A percentile compares a stretch with the other conserved stretches of the same genome.
Evolutionary conservation across 495 filamentous ascomycete species (phyloP).

Genomic region (Lichenothelia convexa): DNA sequence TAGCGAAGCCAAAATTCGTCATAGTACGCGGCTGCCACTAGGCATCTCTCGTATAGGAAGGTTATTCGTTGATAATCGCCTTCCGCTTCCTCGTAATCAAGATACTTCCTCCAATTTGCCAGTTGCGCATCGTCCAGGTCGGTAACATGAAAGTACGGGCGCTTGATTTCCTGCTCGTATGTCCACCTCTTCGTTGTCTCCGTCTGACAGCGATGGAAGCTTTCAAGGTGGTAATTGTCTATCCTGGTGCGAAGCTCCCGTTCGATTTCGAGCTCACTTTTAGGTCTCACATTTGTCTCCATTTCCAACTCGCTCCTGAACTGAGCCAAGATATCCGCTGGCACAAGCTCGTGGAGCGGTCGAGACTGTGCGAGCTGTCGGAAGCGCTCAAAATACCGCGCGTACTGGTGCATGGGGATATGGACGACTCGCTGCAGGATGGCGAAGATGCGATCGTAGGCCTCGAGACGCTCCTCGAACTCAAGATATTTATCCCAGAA

Average conservation of each 20-base stretch:
- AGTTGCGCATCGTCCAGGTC: constrained; percentile 76
- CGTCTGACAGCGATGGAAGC: constrained; percentile 64
- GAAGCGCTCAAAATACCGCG: constrained; percentile 85
- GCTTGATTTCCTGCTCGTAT: constrained; percentile 86
- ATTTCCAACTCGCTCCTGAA: constrained; percentile 54
- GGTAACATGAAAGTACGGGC: constrained; percentile 92
- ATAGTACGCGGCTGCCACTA: constrained; percentile 84
- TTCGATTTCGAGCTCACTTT: constrained; percentile 62
- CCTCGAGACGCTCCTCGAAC: constrained; percentile 80
- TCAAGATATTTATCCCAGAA: constrained; percentile 99
- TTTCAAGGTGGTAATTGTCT: constrained; percentile 60
- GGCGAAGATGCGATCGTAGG: constrained; percentile 67
- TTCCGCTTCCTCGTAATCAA: constrained; percentile 87
- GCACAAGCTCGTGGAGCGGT: constrained; percentile 54
- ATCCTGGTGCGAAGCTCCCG: constrained; percentile 62
- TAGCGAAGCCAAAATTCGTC: constrained; percentile 97
- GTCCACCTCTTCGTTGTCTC: constrained; percentile 92
- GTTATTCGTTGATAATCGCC: constrained; percentile 54
- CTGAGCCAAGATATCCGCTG: constrained; percentile 45
- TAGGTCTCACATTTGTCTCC: constrained; percentile 29
- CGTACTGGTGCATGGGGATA: constrained; percentile 95
- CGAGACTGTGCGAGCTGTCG: constrained; percentile 56
- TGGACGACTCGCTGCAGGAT: constrained; percentile 73
- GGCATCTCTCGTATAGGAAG: constrained; percentile 83
- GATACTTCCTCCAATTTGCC: constrained; percentile 87